phyloP scores from a whole-genome alignment of 352 stramenopile species.

The Phytophthora citrophthora region DNA sequence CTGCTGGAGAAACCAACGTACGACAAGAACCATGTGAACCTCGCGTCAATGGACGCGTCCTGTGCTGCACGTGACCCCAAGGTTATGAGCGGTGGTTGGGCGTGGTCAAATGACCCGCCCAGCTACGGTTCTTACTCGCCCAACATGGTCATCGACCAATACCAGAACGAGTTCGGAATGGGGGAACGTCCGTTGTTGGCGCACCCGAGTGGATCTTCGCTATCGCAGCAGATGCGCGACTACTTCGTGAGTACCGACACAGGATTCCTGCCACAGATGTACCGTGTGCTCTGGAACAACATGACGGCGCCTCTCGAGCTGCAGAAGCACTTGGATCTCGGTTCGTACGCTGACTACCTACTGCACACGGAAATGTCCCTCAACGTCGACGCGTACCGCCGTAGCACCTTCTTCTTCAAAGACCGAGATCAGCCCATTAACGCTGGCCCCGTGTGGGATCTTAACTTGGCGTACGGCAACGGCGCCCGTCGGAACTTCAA shows the following conservation, averaged over 20 bases:
- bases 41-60: constrained; percentile 54
- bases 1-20: constrained; percentile 80
- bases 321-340: constrained; percentile 67
- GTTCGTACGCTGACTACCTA: constrained; percentile 78
- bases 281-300: constrained; percentile 78
- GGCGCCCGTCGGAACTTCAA: constrained; percentile 59
- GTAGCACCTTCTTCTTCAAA: constrained; percentile 86
- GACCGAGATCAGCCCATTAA: constrained; percentile 79
- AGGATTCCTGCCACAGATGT: constrained; percentile 70
- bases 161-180: constrained; percentile 84
- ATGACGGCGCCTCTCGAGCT: constrained; percentile 70
- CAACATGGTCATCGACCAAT: constrained; percentile 81
- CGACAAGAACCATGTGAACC: constrained; percentile 66
- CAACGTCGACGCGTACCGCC: constrained; percentile 80
- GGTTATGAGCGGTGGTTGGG: constrained; percentile 74
- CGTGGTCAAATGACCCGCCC: constrained; percentile 80
- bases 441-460: constrained; percentile 77
- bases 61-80: constrained; percentile 42
- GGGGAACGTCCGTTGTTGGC: constrained; percentile 67
- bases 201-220: constrained; percentile 54
- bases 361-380: constrained; percentile 86
- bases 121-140: constrained; percentile 73
- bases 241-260: constrained; percentile 68
- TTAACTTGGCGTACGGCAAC: constrained; percentile 83
- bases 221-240: constrained; percentile 80